Conservation (phyloP, 78 protist species). For the Acrasis kona region DNA sequence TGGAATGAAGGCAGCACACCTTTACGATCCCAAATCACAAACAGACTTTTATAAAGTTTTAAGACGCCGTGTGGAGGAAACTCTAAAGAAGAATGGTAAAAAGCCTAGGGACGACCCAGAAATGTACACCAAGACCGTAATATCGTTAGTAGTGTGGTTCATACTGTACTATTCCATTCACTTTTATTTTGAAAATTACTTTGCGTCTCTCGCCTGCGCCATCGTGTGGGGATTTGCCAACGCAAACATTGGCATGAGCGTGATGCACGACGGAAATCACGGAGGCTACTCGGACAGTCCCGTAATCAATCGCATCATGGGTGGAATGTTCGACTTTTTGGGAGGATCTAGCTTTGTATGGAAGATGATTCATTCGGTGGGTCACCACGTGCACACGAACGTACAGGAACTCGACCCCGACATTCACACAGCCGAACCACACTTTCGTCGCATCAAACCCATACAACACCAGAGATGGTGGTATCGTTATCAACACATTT, state of each 20-base stretch:
- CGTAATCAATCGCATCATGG: constrained; percentile 3
- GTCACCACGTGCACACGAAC: constrained; percentile 1
- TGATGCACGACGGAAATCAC: constrained; percentile 13
- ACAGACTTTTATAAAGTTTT: neutral
- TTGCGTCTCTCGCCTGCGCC: neutral
- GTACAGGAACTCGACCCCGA: constrained; percentile 11
- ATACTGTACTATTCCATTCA: neutral
- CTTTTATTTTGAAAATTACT: neutral
- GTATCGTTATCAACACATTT: constrained; percentile 1
- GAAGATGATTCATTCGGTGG: neutral
- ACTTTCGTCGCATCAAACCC: neutral
- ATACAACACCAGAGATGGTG: neutral
- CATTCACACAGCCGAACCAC: constrained; percentile 1
- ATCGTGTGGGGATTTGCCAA: neutral
- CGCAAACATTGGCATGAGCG: neutral
- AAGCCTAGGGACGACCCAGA: too few relatives aligned
- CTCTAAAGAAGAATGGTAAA: neutral
- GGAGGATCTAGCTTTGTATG: neutral
- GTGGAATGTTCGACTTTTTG: constrained; percentile 6
- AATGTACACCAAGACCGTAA: too few relatives aligned
- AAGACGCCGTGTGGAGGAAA: neutral
- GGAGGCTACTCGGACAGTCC: neutral
- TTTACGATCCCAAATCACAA: neutral
- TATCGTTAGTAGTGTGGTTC: too few relatives aligned
- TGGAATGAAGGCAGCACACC: too few relatives aligned